A percentile compares a stretch with the other conserved stretches of the same genome.
phyloP scores from a whole-genome alignment of 148 eudicot genomes.

The Tetragonia tetragonoides region DNA sequence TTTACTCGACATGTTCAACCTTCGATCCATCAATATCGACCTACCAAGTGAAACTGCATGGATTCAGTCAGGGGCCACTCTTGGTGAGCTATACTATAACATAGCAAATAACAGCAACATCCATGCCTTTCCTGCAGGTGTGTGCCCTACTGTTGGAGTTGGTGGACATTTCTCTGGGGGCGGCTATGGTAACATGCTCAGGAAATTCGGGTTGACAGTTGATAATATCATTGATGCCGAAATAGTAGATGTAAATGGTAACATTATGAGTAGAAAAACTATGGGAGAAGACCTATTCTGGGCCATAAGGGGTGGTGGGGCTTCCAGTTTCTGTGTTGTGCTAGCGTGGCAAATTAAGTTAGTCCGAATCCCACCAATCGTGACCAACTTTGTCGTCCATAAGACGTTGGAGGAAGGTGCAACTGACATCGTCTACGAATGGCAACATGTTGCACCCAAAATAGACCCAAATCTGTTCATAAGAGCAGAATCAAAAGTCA shows the following conservation, averaged over 20 bases:
- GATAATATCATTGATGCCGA: constrained; percentile 40
- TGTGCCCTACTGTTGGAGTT: constrained; percentile 35
- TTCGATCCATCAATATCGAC: constrained; percentile 34
- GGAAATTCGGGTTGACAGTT: constrained; percentile 36
- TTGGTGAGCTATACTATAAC: constrained; percentile 42
- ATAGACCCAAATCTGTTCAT: constrained; percentile 32
- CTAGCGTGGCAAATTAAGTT: constrained; percentile 32
- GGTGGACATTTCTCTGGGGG: constrained; percentile 46
- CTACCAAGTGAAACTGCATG: constrained; percentile 29
- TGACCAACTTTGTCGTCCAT: constrained; percentile 31
- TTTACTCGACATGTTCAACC: constrained; percentile 42
- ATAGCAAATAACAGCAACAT: constrained; percentile 34
- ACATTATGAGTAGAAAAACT: constrained; percentile 16
- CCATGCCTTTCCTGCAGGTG: constrained; percentile 43
- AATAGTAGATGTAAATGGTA: constrained; percentile 33
- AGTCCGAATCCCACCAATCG: constrained; percentile 31
- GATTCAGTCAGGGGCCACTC: constrained; percentile 40
- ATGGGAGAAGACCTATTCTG: constrained; percentile 51
- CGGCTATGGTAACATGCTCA: constrained; percentile 41
- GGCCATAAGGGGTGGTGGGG: constrained; percentile 50
- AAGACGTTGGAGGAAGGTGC: constrained; percentile 28
- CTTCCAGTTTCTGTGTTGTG: constrained; percentile 36
- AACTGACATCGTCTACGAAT: constrained; percentile 28
- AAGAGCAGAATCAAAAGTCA: constrained; percentile 20
- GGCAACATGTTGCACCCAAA: constrained; percentile 38